Base-by-base conservation (phyloP, 495 filamentous ascomycete species). In the Oidiodendron maius region DNA sequence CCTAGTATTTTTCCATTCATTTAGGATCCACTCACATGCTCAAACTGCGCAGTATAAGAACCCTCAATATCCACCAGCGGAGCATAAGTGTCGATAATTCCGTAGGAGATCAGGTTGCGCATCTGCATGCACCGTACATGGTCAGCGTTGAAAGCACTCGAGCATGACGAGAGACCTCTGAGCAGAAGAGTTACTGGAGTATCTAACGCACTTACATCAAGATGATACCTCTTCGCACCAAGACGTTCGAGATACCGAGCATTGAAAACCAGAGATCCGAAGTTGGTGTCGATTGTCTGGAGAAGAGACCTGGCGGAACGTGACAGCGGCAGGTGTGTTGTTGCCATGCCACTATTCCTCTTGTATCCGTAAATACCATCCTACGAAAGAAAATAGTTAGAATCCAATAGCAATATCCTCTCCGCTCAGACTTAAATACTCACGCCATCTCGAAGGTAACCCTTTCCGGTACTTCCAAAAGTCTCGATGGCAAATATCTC, bases 401-500 rank as follows among this genome's bases (percentile, higher is more conserved):
- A 20, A 48, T 23, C 12, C 21, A 36, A 2, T 17, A 20, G 8
- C 42, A 20, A 20, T 30, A 35, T 44, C 40, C 8, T 42, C 35
- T 17, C 16, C 12, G 22, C 22, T 15, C 23, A 17, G 39, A 9
- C 23, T 13, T 40, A 23, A 39, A 20, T 28, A 30, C 43, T 36
- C 47, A 87, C 82, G 60, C 91, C 85, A 59, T 93, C 88, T 50
- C 76, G 70, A 40, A 94, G 77, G 61, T 80, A 80, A 43, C 84
- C 89, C 61, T 86, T 89, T 52, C 90, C 90, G 44, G 90, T 96
- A 70, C 83, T 91, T 32, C 90, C 90, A 56, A 96, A 96, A 12
- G 90, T 96, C 66, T 96, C 90, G 50, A 96, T 94, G 38, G 90
- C 90, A 61, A 91, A 96, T 13, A 86, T 78, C 59, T 96, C 90